Evolutionary conservation across 371 early-diverging fungal genomes (phyloP), one percentile per base, ranked within the genome.

Genomic region (Syncephalis plumigaleata): DNA sequence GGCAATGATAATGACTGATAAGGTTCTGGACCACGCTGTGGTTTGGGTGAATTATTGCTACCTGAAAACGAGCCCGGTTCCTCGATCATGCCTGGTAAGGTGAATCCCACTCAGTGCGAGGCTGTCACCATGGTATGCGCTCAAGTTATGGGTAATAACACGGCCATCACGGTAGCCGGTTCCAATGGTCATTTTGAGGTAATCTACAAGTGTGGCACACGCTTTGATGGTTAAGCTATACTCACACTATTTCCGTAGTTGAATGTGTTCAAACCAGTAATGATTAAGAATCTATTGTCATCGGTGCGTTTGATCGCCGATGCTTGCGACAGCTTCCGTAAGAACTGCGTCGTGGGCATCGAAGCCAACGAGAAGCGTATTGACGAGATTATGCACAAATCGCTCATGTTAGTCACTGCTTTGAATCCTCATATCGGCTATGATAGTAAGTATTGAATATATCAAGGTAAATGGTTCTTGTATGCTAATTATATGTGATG

Each of bases 51-150:
- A 66, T 68, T 95, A 45, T 63, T 61, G 51, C 70, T 95, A 52
- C 94, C 94, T 40, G 94, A 91, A 65, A 95, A 94, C 63, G 96
- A 95, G 62, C 96, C 96, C 38, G 96, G 96, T 44, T 89, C 90
- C 31, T 91, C 92, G 27, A 95, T 95, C 62, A 94, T 94, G 95
- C 95, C 95, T 38, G 96, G 96, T 46, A 95, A 95, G 73, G 85
- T 87, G 48, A 95, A 95, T 63, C 94, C 96, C 39, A 95, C 96
- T 22, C 94, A 94, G 63, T 91, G 91, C 66, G 96, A 95, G 66
- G 91, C 96, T 38, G 73, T 95, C 78, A 95, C 95, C 23, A 95
- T 95, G 96, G 87, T 93, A 22, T 91, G 92, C 63, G 81, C 93
- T 38, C 96, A 95, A 60, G 89, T 93, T 40, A 87, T 95, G 72